Base-by-base conservation (phyloP, 2,329 filamentous ascomycete species). In the Beauveria medogensis region DNA sequence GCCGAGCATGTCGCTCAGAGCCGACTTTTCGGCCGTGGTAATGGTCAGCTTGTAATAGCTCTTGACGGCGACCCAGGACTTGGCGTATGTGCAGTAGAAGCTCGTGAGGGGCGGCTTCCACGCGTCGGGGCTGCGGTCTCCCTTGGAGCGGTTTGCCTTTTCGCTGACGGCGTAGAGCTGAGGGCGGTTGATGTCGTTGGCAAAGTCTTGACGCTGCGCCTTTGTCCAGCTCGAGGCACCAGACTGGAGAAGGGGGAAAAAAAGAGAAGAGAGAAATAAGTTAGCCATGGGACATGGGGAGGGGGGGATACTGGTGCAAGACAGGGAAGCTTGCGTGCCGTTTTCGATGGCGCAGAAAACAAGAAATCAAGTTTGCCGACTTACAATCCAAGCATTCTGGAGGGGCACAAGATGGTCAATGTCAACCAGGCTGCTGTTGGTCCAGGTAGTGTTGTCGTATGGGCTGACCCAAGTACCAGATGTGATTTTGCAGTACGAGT, bases 341-440 rank as follows among this genome's bases (percentile, higher is more conserved):
- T 34, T 14, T 34, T 16, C 14, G 7, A 20, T 46, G 60, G 26
- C n/a, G 12, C 34, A 34, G 34, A 37, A 43, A 43, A 43, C 37
- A 37, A 18, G 14, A 55, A 46, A n/a, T 14, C 26, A 3, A 48
- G 3, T 43, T 34, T 34, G 34, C 4, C 34, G 34, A 73, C 78
- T 68, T 66, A 86, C 83, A 63, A 88, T 85, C 90, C 89, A 93
- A 5, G 90, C 89, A 69, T 92, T 91, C 70, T 87, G 87, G 63
- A 95, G 72, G 1, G 91, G 90, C 3, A 95, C 89, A 74, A 94
- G 80, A 71, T 94, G 91, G 71, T 94, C 91, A 63, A 94, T 93
- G 66, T 93, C 89, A 1, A 94, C 72, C 66, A 92, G 88, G 20
- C 79, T 82, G 1, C 89, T 82, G 0, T 78, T 76, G 0, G 83